These are phyloP conservation scores for Malus asiatica DNA, from an alignment of 306 rosid species.

Conservation along the genomic window DNA sequence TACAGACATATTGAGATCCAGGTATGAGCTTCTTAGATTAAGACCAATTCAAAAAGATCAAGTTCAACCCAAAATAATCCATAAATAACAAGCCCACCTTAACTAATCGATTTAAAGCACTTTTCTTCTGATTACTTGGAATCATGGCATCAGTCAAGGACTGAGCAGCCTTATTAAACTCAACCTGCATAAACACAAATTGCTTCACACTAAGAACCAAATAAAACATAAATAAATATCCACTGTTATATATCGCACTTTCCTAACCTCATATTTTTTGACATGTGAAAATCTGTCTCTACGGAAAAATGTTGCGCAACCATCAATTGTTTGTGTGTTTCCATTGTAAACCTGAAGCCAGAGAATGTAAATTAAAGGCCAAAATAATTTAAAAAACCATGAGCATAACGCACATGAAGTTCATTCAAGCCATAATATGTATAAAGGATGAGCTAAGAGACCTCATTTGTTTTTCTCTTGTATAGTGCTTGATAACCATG, in stretches of 20 bases:
- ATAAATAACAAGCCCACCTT: slow-evolving; percentile 45
- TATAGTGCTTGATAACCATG: slow-evolving; percentile 86
- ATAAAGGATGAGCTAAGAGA: slow-evolving; percentile 18
- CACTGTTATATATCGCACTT: neutral
- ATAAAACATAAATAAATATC: neutral
- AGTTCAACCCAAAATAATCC: neutral
- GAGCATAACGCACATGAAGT: neutral
- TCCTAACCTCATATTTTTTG: slow-evolving; percentile 85
- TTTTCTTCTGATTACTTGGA: slow-evolving; percentile 79
- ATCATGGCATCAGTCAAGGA: slow-evolving; percentile 86
- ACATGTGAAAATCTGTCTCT: slow-evolving; percentile 92
- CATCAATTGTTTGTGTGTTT: slow-evolving; percentile 59
- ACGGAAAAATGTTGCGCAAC: slow-evolving; percentile 98
- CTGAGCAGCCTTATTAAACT: slow-evolving; percentile 94
- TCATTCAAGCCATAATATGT: neutral
- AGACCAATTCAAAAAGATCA: neutral
- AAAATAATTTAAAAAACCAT: neutral
- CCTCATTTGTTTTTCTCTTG: slow-evolving; percentile 92
- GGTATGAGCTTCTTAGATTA: neutral
- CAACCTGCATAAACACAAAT: slow-evolving; percentile 65
- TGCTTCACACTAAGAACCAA: slow-evolving; percentile 7
- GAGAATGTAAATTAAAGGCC: slow-evolving; percentile 9
- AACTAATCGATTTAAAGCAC: slow-evolving; percentile 78
- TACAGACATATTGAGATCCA: slow-evolving; percentile 24
- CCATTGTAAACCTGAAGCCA: slow-evolving; percentile 54